Base-by-base conservation (phyloP, 805 yeast species). In the Candida hungchunana region DNA sequence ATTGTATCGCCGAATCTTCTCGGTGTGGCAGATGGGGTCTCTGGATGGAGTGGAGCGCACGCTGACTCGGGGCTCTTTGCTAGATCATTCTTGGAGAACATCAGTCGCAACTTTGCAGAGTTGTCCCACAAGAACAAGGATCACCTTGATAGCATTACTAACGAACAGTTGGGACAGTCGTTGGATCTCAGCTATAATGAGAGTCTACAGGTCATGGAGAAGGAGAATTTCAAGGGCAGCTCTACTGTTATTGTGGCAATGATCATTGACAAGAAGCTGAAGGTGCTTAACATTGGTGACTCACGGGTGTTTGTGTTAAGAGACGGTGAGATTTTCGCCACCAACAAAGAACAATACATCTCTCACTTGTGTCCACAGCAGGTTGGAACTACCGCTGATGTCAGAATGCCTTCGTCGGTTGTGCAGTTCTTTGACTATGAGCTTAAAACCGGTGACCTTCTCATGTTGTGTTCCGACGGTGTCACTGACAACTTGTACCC, bases 21-120 rank as follows among this genome's bases (percentile, higher is more conserved):
- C 36, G 79, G 74, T 3, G 65, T 73, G 4, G 78, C 79, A 4
- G 79, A 73, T 48, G 79, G 79, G 2, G 75, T 73, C 7, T 67
- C 75, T 15, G 76, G 77, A 1, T 73, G 78, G 78, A 73, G 68
- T 47, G 63, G 67, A 14, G 63, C 59, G 26, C 67, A 68, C 36
- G 59, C 71, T 10, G 60, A 67, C 19, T 64, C 74, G 16, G 77
- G 78, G 2, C 58, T 71, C 14, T 73, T 77, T 74, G 67, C 77
- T 1, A 58, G 78, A 33, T 62, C 70, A 1, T 67, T 73, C 64
- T 50, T 73, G 32, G 79, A 73, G 47, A 71, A 75, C 6, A 59
- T 71, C 35, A 64, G 73, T 41, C 45, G 75, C 15, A 43, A 44
- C 34, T 52, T 51, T 31, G 48, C 52, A n/a, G 54, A 54, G 41